phyloP scores from a whole-genome alignment of 495 filamentous ascomycete species.

The Parathielavia hyrcaniae region DNA sequence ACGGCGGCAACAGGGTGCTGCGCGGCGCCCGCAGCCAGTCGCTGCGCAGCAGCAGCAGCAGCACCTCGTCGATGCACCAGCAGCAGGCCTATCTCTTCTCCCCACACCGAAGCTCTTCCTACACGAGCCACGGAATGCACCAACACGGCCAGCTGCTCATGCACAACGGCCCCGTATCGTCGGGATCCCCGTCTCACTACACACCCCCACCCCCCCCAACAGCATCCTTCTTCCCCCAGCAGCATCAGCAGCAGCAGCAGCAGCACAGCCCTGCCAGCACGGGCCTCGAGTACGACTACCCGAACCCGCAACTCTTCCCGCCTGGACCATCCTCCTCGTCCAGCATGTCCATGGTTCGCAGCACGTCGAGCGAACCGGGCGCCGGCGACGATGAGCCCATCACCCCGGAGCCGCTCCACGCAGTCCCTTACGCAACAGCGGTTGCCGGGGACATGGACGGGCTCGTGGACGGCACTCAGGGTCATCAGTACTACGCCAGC shows the following conservation, averaged over 20 bases:
- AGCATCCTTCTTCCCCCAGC: neutral
- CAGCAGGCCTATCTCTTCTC: slow-evolving; percentile 3
- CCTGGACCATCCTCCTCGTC: neutral
- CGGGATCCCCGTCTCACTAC: neutral
- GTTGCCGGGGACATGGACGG: too few species aligned
- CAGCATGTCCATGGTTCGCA: neutral
- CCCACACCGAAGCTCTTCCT: neutral
- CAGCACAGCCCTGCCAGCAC: neutral
- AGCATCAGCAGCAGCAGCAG: neutral
- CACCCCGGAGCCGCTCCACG: neutral
- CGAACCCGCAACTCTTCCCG: slow-evolving; percentile 3
- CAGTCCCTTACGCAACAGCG: too few species aligned
- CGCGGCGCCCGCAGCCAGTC: neutral
- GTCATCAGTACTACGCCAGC: neutral
- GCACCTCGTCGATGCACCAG: neutral
- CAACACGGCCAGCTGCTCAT: slow-evolving; percentile 2
- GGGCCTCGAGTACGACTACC: slow-evolving; percentile 4
- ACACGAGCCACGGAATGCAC: neutral
- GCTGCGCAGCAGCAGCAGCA: neutral
- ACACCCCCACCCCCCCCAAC: neutral
- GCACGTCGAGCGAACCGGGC: neutral
- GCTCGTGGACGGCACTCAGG: neutral
- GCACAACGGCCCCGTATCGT: neutral
- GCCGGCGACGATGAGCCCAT: neutral
- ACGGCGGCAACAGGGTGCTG: neutral